Base-by-base conservation (phyloP, 2,329 filamentous ascomycete species). In the Dothistroma septosporum region DNA sequence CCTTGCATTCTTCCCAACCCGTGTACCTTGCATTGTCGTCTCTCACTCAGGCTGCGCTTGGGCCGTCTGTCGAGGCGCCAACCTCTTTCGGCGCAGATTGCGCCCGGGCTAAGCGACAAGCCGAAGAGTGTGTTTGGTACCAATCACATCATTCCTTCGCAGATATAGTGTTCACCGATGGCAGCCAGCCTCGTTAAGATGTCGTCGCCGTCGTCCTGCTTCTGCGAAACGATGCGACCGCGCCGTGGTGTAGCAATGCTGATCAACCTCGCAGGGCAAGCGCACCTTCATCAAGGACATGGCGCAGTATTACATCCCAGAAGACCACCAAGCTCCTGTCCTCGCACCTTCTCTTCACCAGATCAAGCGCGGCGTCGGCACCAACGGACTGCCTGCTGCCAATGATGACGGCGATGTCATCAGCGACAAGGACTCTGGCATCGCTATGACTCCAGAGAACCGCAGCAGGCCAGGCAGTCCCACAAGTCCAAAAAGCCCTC, bases 281-380 rank as follows among this genome's bases (percentile, higher is more conserved):
- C 90, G 93, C 69, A 80, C 96, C 70, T 97, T 97, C 79, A 94
- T 99, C 83, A 99, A 99, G 77, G 94, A 97, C 76, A 99, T 97
- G 79, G 88, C 90, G 59, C 89, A 97, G 77, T 97, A 97, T 76
- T 82, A 97, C 66, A 82, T 96, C 65, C 89, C 92, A 5, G 90
- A 91, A 3, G 80, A 89, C 64, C 81, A 83, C 52, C 83, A 88
- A 70, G 80, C 84, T 14, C 84, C 90, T 55, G 81, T 80, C 53
- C 85, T 94, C 62, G 92, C 91, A 10, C 89, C 90, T 2, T 96
- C 91, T n/a, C 82, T 97, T 55, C 72, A 77, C 55, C 76, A 77
- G 69, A 58, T 73, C 67, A 83, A 84, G 72, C 82, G 83, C 48
- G 84, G 84, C 52, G 84, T 88, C 61, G 85, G 85, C 66, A 85